Evolutionary conservation across 805 yeast species (phyloP).

Genomic region (Candida qinlingensis): DNA sequence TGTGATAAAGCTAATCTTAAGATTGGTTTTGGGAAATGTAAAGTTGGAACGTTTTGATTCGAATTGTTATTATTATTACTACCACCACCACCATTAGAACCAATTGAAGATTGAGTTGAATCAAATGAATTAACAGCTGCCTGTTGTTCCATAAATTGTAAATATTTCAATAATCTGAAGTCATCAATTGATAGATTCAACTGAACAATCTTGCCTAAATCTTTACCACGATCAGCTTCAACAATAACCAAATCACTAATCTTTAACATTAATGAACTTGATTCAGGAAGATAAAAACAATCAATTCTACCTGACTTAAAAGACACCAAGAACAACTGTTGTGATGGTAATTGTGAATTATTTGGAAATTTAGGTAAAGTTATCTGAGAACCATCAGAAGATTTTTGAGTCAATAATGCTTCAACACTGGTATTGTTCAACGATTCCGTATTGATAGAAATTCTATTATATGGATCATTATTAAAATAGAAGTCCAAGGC

Average conservation of each 20-base stretch:
- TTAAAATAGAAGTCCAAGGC: constrained; percentile 22
- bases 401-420: constrained; percentile 10
- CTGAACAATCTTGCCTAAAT: constrained; percentile 68
- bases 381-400: constrained; percentile 4
- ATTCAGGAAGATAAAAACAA: constrained; percentile 57
- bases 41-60: constrained; percentile 14
- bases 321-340: constrained; percentile 53
- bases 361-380: constrained; percentile 19
- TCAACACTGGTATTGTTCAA: constrained; percentile 5
- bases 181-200: constrained; percentile 58
- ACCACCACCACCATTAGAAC: not conserved
- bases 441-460: constrained; percentile 14
- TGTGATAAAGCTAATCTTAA: constrained; percentile 70
- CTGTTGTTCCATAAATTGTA: constrained; percentile 68
- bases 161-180: constrained; percentile 66
- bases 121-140: constrained; percentile 37
- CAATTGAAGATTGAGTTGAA: constrained; percentile 5
- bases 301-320: constrained; percentile 80
- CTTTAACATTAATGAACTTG: constrained; percentile 32
- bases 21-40: constrained; percentile 64
- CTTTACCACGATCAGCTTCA: constrained; percentile 83
- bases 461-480: constrained; percentile 20
- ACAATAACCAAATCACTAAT: constrained; percentile 67
- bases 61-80: not conserved
- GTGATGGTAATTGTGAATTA: constrained; percentile 20